Evolutionary conservation across 1,139 yeast species (phyloP), one percentile per base, ranked within the genome.

Genomic region (Candida pseudocylindracea): DNA sequence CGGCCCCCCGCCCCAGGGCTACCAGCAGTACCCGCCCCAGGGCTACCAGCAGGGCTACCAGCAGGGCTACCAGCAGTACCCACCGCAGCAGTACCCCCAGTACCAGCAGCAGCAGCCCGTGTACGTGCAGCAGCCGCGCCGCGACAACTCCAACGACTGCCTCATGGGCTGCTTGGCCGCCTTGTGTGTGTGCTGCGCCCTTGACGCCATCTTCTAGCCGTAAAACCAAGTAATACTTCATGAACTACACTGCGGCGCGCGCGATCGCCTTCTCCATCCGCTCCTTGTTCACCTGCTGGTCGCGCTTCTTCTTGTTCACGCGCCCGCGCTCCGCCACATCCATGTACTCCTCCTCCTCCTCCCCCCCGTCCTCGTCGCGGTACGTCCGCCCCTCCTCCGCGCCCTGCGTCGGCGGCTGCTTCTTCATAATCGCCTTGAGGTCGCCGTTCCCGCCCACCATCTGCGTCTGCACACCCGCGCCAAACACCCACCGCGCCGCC

Each of bases 121-220:
- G 45, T 72, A 72, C 39, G 79, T 72, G 10, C 78, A 70, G 44
- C 61, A 54, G 36, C 75, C 68, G 35, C 61, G 57, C 4, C 34
- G 41, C 25, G 49, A 49, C 31, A 60, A 57, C 32, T 51, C 53
- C 37, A 46, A 46, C 13, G 66, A 61, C 36, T 73, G 81, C 51
- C 59, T 72, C 45, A 60, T 69, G 51, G 83, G 70, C 4, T 74
- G 83, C 54, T 56, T 73, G 42, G 81, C 72, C 26, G 81, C 79
- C 9, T 42, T 72, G 51, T 74, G 85, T 66, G 44, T 73, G 40
- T 75, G 88, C 49, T 73, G 79, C 52, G 69, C 83, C 6, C 54
- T 74, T 42, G 83, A 74, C 46, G 66, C 72, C 45, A 43, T 74
- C 27, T 69, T 73, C 49, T 73, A 57, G 31, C 6, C 6, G 6